Evolutionary conservation across 768 basidiomycete species (phyloP), one percentile per base, ranked within the genome.

Genomic region (Hypholoma fasciculare): DNA sequence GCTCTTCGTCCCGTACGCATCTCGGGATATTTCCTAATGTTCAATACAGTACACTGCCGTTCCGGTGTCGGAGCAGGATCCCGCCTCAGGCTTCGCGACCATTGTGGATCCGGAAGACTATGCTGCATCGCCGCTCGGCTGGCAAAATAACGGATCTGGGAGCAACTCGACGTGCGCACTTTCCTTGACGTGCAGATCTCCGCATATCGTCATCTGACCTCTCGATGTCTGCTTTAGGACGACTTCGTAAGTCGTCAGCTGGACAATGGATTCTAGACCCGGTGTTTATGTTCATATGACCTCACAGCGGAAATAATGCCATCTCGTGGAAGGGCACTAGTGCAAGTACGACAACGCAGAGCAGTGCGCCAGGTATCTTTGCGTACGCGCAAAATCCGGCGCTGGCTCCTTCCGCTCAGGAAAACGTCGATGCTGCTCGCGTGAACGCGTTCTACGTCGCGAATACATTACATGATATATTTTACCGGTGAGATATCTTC

Each of bases 371-470:
- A 8, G 67, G 73, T 13, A 70, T 69, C 58, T 82, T 81, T 68
- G 64, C 66, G 52, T 77, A 73, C 59, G 64, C 65, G 0, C 72
- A 72, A 53, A 62, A 70, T 61, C 57, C 72, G 26, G 64, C 59
- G 16, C 50, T 59, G 11, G 71, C 69, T 12, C 83, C 74, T 36
- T 78, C 66, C 43, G 73, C 70, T 49, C 19, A 61, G 2, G 76
- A 55, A 50, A 83, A 85, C 68, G 59, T 79, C 47, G 73, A 83
- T 58, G 77, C 82, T 17, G 85, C 82, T 12, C 74, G 78, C 19
- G 79, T 78, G 1, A 80, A 80, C 63, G 73, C 73, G 3, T 86
- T 86, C 72, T 85, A 84, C 67, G 69, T 84, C 43, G 76, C 78
- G 63, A 86, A 86, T 72, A 72, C 72, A 54, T 71, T 82, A 54